These are phyloP conservation scores for Mucor indicus DNA, from an alignment of 371 early-diverging fungal genomes.

Conservation along the genomic window DNA sequence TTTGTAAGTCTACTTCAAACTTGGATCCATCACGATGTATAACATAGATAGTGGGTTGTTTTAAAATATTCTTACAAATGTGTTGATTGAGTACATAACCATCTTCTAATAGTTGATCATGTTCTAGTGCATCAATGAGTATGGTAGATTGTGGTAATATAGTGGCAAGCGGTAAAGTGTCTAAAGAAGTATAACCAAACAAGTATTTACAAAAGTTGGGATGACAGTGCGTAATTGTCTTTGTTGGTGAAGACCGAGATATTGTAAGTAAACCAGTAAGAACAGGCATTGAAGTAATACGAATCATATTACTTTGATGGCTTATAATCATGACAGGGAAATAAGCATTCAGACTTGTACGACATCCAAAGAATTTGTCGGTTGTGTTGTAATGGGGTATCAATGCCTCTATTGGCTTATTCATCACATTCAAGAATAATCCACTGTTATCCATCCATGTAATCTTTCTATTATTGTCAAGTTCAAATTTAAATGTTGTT, in stretches of 20 bases:
- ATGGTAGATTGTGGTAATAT: conserved; percentile 59
- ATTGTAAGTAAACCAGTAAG: conserved; percentile 68
- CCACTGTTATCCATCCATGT: conserved; percentile 48
- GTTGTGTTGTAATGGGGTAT: conserved; percentile 34
- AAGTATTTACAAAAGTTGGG: conserved; percentile 58
- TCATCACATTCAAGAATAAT: conserved; percentile 46
- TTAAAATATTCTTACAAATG: conserved; percentile 26
- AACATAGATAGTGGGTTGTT: conserved; percentile 14
- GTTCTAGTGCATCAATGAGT: conserved; percentile 40
- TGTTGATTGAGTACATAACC: conserved; percentile 32
- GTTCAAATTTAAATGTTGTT: conserved; percentile 36
- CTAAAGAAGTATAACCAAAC: conserved; percentile 54
- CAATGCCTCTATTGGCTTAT: conserved; percentile 14
- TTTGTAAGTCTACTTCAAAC: conserved; percentile 61
- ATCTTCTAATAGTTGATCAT: conserved; percentile 28
- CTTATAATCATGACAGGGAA: conserved; percentile 60
- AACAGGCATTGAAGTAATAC: conserved; percentile 64
- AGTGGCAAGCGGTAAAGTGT: conserved; percentile 14
- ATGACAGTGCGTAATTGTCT: conserved; percentile 55
- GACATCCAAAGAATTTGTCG: conserved; percentile 56
- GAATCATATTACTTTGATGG: conserved; percentile 19
- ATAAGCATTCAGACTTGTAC: conserved; percentile 49
- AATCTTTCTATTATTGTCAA: conserved; percentile 49
- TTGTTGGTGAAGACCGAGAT: conserved; percentile 25
- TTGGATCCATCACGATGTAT: conserved; percentile 64